Percentiles rank a stretch among this genome's conserved stretches.
phyloP scores from a whole-genome alignment of 352 stramenopile species.

The Phytophthora melonis region DNA sequence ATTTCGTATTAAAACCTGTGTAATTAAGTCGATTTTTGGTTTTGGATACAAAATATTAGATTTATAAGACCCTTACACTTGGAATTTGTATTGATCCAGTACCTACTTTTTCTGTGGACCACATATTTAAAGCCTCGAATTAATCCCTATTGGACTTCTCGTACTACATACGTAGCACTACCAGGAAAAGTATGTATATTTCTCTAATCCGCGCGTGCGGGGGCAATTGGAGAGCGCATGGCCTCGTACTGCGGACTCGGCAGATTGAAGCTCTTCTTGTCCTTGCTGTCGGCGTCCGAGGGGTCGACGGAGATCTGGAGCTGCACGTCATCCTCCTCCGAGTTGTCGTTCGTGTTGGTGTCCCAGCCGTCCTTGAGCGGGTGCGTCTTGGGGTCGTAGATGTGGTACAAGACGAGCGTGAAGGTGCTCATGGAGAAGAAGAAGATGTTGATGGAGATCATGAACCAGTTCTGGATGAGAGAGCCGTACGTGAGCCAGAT shows the following conservation, averaged over 20 bases:
- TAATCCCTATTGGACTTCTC: too few relatives aligned
- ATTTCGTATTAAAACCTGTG: too few relatives aligned
- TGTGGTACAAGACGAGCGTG: slow-evolving; percentile 35
- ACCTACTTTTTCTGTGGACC: too few relatives aligned
- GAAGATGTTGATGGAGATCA: slow-evolving; percentile 48
- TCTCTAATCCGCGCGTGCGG: slow-evolving; percentile 27
- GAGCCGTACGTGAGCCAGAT: slow-evolving; percentile 58
- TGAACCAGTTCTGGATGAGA: slow-evolving; percentile 46
- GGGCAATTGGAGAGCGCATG: slow-evolving; percentile 18
- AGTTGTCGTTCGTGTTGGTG: slow-evolving; percentile 16
- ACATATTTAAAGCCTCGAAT: too few relatives aligned
- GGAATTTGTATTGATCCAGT: too few relatives aligned
- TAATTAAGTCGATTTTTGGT: too few relatives aligned
- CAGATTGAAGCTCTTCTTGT: slow-evolving; percentile 12
- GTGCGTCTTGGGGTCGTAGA: slow-evolving; percentile 44
- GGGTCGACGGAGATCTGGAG: slow-evolving; percentile 7
- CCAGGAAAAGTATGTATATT: slow-evolving; percentile 25
- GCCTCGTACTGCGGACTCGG: slow-evolving; percentile 4
- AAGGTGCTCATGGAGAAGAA: slow-evolving; percentile 40
- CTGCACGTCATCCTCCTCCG: slow-evolving; percentile 21
- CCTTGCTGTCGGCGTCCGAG: not conserved
- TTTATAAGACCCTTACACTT: too few relatives aligned
- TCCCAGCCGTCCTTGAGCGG: slow-evolving; percentile 30
- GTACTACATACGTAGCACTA: too few relatives aligned
- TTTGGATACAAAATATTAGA: too few relatives aligned